Evolutionary conservation across 1,284 basidiomycete genomes (phyloP).

Genomic region (Ceratobasidium sp.): DNA sequence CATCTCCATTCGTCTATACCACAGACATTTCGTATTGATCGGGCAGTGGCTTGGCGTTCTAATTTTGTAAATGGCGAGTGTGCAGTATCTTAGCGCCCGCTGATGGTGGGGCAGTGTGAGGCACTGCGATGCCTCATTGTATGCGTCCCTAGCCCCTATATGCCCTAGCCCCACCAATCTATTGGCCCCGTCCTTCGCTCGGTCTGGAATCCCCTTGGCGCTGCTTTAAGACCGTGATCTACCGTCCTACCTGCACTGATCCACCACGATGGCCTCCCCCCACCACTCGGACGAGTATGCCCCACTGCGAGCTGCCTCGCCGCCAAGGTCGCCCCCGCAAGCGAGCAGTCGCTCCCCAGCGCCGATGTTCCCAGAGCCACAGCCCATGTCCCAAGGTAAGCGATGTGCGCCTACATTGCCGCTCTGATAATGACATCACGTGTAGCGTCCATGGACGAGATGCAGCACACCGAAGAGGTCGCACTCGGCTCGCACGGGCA

Average conservation of each 20-base stretch:
- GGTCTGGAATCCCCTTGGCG: neutral
- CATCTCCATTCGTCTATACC: neutral
- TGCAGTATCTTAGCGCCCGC: constrained; percentile 3
- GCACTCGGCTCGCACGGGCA: neutral
- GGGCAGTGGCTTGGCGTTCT: constrained; percentile 5
- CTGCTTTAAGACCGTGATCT: neutral
- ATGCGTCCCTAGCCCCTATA: neutral
- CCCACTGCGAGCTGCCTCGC: neutral
- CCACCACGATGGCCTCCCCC: constrained; percentile 15
- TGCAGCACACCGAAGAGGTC: constrained; percentile 14
- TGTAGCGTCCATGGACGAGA: constrained; percentile 36
- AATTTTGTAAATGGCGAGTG: neutral
- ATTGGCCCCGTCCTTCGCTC: neutral
- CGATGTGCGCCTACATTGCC: neutral
- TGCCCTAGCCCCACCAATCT: neutral
- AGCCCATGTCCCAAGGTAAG: constrained; percentile 36
- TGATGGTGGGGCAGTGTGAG: neutral
- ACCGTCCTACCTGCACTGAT: neutral
- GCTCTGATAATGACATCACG: neutral
- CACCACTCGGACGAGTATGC: constrained; percentile 20
- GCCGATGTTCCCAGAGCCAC: constrained; percentile 27
- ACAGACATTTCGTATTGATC: constrained; percentile 4
- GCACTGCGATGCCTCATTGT: constrained; percentile 14
- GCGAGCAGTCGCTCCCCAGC: constrained; percentile 2
- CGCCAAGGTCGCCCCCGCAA: constrained; percentile 2